Conservation (phyloP, 192 early-diverging fungal species). For the Coemansia sp. region DNA sequence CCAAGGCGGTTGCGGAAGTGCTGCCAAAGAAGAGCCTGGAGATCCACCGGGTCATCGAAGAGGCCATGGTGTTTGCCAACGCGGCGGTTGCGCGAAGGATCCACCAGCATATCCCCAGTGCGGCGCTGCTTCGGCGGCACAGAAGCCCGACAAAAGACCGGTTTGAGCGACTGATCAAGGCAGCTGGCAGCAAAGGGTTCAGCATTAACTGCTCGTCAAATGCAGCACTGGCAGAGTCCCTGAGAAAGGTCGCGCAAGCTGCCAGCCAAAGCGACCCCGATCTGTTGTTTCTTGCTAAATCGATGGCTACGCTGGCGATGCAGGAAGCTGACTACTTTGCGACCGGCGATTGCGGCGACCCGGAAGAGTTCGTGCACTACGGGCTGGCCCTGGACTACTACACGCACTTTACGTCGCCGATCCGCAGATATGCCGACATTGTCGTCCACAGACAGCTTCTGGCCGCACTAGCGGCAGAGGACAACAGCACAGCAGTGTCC, state of each 20-base stretch:
- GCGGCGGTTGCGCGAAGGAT: slow-evolving; percentile 65
- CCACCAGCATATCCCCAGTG: slow-evolving; percentile 56
- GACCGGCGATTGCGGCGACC: slow-evolving; percentile 48
- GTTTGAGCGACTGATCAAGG: slow-evolving; percentile 63
- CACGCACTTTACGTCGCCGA: slow-evolving; percentile 84
- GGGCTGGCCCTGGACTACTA: slow-evolving; percentile 75
- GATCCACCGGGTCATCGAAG: slow-evolving; percentile 75
- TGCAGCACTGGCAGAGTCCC: slow-evolving; percentile 62
- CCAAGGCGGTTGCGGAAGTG: slow-evolving; percentile 64
- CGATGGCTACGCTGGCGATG: slow-evolving; percentile 80
- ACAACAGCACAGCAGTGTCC: neutral
- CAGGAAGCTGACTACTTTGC: slow-evolving; percentile 75
- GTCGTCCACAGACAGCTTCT: slow-evolving; percentile 75
- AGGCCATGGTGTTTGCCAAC: slow-evolving; percentile 84
- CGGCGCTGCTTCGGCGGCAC: slow-evolving; percentile 71
- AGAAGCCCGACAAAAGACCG: slow-evolving; percentile 65
- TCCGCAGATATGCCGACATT: slow-evolving; percentile 82
- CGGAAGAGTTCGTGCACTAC: slow-evolving; percentile 65
- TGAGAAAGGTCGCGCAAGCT: slow-evolving; percentile 48
- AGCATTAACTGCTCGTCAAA: slow-evolving; percentile 68
- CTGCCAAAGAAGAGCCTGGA: slow-evolving; percentile 67
- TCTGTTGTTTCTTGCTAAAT: slow-evolving; percentile 63
- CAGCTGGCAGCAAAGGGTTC: slow-evolving; percentile 63
- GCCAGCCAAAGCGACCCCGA: slow-evolving; percentile 56
- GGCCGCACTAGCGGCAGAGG: slow-evolving; percentile 35